A percentile compares a stretch with the other conserved stretches of the same genome.
phyloP scores from a whole-genome alignment of 177 flowering plant species.

The Vitis hybrid region DNA sequence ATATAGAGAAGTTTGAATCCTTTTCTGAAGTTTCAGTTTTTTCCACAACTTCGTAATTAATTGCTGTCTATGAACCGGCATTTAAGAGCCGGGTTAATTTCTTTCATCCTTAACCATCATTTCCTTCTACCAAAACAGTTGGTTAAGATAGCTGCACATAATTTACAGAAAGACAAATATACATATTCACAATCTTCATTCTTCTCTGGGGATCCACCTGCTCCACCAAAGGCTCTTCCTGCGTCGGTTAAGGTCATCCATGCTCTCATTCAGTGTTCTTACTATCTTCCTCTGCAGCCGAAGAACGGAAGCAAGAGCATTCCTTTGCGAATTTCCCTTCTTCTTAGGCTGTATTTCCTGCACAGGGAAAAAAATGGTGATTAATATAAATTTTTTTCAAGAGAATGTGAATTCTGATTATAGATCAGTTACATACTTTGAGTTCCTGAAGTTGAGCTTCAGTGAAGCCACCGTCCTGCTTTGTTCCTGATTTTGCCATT shows the following conservation, averaged over 20 bases:
- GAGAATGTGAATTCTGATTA: neutral
- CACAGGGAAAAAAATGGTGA: constrained; percentile 1
- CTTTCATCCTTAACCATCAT: constrained; percentile 6
- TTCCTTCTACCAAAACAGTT: constrained; percentile 6
- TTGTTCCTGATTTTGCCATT: constrained; percentile 93
- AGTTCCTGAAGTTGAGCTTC: constrained; percentile 93
- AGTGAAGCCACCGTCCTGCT: constrained; percentile 87
- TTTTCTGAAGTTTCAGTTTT: neutral
- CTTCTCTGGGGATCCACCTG: constrained; percentile 92
- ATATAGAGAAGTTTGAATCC: too few relatives aligned
- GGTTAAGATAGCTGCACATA: constrained; percentile 17
- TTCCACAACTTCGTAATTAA: neutral
- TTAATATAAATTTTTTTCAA: neutral
- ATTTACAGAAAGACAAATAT: constrained; percentile 2
- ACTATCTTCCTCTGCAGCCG: constrained; percentile 69
- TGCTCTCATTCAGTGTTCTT: constrained; percentile 69
- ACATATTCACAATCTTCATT: constrained; percentile 36
- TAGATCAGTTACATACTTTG: constrained; percentile 46
- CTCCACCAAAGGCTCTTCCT: constrained; percentile 97
- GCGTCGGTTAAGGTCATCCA: constrained; percentile 63
- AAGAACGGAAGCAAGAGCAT: constrained; percentile 81
- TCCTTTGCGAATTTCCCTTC: constrained; percentile 63
- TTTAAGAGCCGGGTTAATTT: constrained; percentile 8
- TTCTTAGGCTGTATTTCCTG: constrained; percentile 73
- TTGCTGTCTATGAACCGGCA: neutral